These are phyloP conservation scores for Populus alba DNA, from an alignment of 345 rosid genomes.

Conservation along the genomic window DNA sequence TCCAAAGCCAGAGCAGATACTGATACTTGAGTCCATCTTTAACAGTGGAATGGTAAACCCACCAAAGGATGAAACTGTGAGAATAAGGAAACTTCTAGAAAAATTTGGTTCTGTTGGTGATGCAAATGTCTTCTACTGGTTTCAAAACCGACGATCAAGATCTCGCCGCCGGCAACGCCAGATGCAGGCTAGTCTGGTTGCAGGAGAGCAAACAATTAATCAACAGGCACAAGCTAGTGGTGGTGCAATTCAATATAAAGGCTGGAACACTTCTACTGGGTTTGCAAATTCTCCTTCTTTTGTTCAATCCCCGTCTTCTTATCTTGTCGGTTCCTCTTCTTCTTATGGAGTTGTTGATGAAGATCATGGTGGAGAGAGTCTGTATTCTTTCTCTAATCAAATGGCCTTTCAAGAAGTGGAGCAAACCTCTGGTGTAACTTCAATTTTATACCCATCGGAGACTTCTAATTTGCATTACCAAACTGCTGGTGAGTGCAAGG, in stretches of 20 bases:
- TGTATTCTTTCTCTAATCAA: constrained; percentile 51
- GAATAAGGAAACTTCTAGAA: constrained; percentile 83
- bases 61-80: constrained; percentile 89
- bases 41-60: constrained; percentile 99
- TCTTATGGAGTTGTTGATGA: constrained; percentile 45
- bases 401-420: constrained; percentile 64
- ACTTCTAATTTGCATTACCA: constrained; percentile 68
- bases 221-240: constrained; percentile 11
- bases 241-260: constrained; percentile 44
- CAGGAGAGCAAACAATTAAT: constrained; percentile 20
- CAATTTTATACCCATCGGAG: constrained; percentile 56
- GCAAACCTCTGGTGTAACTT: constrained; percentile 44
- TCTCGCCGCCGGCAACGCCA: constrained; percentile 95
- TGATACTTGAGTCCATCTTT: constrained; percentile 96
- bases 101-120: constrained; percentile 91
- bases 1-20: constrained; percentile 96
- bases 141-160: constrained; percentile 93
- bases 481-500: constrained; percentile 64
- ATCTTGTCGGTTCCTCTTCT: constrained; percentile 41
- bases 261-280: constrained; percentile 27
- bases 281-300: constrained; percentile 32
- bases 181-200: constrained; percentile 68
- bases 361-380: constrained; percentile 41
- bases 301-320: constrained; percentile 35
- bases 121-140: constrained; percentile 99